A percentile compares a stretch with the other conserved stretches of the same genome.
phyloP scores from a whole-genome alignment of 1,284 basidiomycete genomes.

The Exsudoporus floridanus region DNA sequence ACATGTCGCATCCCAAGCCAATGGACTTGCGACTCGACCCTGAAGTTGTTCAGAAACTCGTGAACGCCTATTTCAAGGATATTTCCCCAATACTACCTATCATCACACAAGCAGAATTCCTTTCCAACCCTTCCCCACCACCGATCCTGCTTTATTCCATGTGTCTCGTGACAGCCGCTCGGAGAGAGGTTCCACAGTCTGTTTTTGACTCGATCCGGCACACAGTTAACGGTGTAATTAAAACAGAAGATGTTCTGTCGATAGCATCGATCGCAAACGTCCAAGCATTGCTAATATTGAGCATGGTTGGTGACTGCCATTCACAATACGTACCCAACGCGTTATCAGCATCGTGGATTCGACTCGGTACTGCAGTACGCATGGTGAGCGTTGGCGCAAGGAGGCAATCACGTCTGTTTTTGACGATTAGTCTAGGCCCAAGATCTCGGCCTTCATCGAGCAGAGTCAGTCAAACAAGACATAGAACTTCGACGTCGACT shows the following conservation, averaged over 20 bases:
- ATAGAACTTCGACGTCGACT: conserved; percentile 82
- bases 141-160: conserved; percentile 89
- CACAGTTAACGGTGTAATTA: conserved; percentile 83
- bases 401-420: conserved; percentile 2
- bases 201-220: conserved; percentile 84
- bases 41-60: conserved; percentile 77
- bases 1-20: conserved; percentile 55
- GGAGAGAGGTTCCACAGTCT: conserved; percentile 78
- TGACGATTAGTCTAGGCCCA: conserved; percentile 62
- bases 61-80: conserved; percentile 90
- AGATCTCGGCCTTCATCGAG: conserved; percentile 88
- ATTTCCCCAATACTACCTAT: conserved; percentile 86
- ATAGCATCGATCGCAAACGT: conserved; percentile 86
- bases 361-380: conserved; percentile 75
- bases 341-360: conserved; percentile 74
- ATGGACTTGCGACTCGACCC: conserved; percentile 70
- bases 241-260: conserved; percentile 87
- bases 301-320: conserved; percentile 78
- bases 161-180: conserved; percentile 86
- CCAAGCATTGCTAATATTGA: conserved; percentile 83
- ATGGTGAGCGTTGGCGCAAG: conserved; percentile 59
- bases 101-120: conserved; percentile 84
- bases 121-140: conserved; percentile 69
- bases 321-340: conserved; percentile 77
- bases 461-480: conserved; percentile 74